Evolutionary conservation across 1,139 yeast genomes (phyloP), one percentile per base, ranked within the genome.

Genomic region (Yamadazyma taylorii): DNA sequence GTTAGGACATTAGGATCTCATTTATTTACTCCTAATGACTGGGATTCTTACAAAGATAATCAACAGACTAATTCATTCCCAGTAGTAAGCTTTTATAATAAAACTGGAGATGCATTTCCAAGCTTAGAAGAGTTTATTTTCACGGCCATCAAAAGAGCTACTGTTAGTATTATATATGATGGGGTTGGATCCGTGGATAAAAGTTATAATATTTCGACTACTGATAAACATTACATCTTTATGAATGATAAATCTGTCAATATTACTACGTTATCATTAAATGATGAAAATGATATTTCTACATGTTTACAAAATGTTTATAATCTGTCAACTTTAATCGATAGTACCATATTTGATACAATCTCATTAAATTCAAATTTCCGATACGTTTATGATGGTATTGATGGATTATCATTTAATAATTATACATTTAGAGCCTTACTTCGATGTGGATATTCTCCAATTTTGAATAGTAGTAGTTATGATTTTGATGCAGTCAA

Each of bases 361-460:
- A 44, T 52, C 11, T 48, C 63, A 2, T 37, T 53, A 17, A 34
- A 38, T 2, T 39, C 60, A 3, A 60, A 55, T 31, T 78, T 79
- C 63, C 53, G 75, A 32, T 69, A 64, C 41, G 55, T 63, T 3
- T 39, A 56, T 16, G 80, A 73, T 47, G 43, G 53, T 33, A 43
- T 51, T 5, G 53, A 39, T 8, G 37, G 38, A 3, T 12, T 17
- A 6, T 61, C 61, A 15, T 78, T 69, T 51, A 59, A 62, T 6
- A 54, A 52, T 28, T 40, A 39, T 5, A 52, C 63, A 0, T 60
- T 78, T 26, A 49, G 53, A 21, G 49, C 60, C 2, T 66, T 66
- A 32, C 55, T 81, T 1, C 47, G 59, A 16, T 73, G 83, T 51
- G 95, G 95, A 0, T 71, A 63, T 37, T 66, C 82, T 0, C 85